Conservation (phyloP, 495 filamentous ascomycete species). For the Delitschia confertaspora region DNA sequence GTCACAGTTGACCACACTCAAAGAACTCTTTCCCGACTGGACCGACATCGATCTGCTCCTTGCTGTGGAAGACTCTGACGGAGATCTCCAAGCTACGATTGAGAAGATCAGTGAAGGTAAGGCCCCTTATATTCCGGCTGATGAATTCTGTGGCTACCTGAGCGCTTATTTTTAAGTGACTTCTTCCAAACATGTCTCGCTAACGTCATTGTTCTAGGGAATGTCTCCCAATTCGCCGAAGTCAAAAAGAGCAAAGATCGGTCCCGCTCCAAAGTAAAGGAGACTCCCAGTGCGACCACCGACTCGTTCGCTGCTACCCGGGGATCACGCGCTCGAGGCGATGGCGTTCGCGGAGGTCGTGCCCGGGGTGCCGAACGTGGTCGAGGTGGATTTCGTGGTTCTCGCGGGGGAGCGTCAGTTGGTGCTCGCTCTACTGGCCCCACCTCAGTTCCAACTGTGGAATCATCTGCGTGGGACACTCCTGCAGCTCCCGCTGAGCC, state of each 20-base stretch:
- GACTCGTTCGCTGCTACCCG: conserved; percentile 49
- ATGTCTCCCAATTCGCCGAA: conserved; percentile 87
- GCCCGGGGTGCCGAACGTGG: conserved; percentile 63
- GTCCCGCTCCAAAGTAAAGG: conserved; percentile 74
- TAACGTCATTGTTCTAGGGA: conserved; percentile 46
- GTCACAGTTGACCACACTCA: conserved; percentile 61
- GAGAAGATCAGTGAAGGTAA: conserved; percentile 87
- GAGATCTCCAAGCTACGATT: conserved; percentile 75
- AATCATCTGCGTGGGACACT: conserved; percentile 34
- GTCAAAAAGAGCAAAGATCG: conserved; percentile 88
- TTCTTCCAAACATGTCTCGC: not conserved
- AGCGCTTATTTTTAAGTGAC: not conserved
- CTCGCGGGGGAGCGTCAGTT: conserved; percentile 54
- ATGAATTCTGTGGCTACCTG: not conserved
- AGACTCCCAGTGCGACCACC: conserved; percentile 42
- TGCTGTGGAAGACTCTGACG: conserved; percentile 82
- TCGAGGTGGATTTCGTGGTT: conserved; percentile 58
- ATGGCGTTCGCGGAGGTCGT: conserved; percentile 48
- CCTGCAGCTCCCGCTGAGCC: conserved; percentile 13
- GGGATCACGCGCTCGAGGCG: conserved; percentile 57
- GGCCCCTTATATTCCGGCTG: conserved; percentile 15
- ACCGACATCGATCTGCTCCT: conserved; percentile 85
- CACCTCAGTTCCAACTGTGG: conserved; percentile 28
- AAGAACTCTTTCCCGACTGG: conserved; percentile 89
- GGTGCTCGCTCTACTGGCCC: conserved; percentile 28